phyloP scores from a whole-genome alignment of 306 rosid genomes.

The Echinosophora koreensis region DNA sequence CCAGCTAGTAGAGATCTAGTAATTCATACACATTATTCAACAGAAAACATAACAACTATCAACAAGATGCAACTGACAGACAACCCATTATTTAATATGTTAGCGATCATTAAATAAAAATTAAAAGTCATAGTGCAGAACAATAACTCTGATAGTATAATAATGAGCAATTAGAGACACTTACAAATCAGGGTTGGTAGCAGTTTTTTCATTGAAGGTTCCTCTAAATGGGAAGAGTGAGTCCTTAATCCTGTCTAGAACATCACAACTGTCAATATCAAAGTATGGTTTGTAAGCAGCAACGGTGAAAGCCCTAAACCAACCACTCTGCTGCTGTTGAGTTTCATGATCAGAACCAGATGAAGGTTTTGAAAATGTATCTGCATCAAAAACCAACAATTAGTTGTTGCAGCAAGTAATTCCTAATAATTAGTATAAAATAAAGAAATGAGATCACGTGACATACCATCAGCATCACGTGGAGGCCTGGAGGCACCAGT shows the following conservation, averaged over 20 bases:
- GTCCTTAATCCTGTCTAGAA: constrained; percentile 73
- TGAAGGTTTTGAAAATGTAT: constrained; percentile 71
- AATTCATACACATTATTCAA: no score
- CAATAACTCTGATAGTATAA: neutral
- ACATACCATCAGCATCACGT: constrained; percentile 76
- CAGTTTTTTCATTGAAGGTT: constrained; percentile 77
- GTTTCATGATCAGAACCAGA: constrained; percentile 68
- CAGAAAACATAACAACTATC: neutral
- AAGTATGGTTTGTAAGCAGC: constrained; percentile 75
- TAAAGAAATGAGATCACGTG: neutral
- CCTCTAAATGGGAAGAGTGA: constrained; percentile 82
- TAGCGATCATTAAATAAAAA: neutral
- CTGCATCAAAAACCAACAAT: constrained; percentile 51
- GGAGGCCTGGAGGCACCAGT: constrained; percentile 68
- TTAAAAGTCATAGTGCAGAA: neutral
- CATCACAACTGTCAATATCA: constrained; percentile 78
- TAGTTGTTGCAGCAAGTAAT: no score
- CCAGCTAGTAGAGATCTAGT: no score
- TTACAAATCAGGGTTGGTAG: constrained; percentile 77
- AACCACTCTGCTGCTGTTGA: constrained; percentile 65
- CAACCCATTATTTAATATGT: neutral
- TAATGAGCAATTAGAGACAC: constrained; percentile 36
- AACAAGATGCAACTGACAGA: neutral
- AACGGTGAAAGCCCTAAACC: constrained; percentile 63
- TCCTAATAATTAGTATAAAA: no score